phyloP scores from a whole-genome alignment of 2,329 filamentous ascomycete species.

The Pseudogymnoascus sp. region DNA sequence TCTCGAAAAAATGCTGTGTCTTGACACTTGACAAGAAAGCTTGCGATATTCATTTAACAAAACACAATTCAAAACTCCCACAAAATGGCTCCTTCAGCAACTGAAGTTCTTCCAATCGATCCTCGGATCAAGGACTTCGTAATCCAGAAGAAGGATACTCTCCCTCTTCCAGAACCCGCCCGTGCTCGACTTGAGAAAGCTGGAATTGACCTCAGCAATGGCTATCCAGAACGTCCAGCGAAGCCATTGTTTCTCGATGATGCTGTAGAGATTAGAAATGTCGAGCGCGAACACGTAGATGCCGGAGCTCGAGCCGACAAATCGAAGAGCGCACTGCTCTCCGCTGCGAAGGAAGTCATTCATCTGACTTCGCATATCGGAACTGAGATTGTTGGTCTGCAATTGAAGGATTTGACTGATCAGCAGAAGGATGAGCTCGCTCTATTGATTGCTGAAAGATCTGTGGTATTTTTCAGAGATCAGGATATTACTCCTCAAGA shows the following conservation, averaged over 20 bases:
- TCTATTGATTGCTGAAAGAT: constrained; percentile 34
- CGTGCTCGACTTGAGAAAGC: constrained; percentile 56
- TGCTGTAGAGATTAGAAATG: constrained; percentile 55
- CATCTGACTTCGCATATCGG: constrained; percentile 36
- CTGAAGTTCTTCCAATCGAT: constrained; percentile 43
- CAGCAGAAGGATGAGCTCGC: constrained; percentile 36
- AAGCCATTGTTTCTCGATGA: constrained; percentile 62
- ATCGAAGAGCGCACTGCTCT: constrained; percentile 51
- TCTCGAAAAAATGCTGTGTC: background rate
- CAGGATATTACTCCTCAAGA: constrained; percentile 49
- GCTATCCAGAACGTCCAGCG: constrained; percentile 63
- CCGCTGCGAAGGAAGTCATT: constrained; percentile 54
- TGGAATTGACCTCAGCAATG: constrained; percentile 59
- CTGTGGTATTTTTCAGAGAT: constrained; percentile 35
- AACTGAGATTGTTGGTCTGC: constrained; percentile 35
- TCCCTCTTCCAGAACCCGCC: constrained; percentile 51
- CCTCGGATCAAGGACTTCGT: constrained; percentile 55
- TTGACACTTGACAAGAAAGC: background rate
- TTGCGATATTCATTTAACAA: background rate
- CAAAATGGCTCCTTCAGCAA: constrained; percentile 37
- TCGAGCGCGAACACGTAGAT: constrained; percentile 48
- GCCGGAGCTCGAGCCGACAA: constrained; percentile 57
- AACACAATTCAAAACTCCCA: background rate
- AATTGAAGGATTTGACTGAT: constrained; percentile 32
- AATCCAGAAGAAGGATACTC: constrained; percentile 53